Conservation (phyloP, 306 rosid species). For the Pyrus betulifolia region DNA sequence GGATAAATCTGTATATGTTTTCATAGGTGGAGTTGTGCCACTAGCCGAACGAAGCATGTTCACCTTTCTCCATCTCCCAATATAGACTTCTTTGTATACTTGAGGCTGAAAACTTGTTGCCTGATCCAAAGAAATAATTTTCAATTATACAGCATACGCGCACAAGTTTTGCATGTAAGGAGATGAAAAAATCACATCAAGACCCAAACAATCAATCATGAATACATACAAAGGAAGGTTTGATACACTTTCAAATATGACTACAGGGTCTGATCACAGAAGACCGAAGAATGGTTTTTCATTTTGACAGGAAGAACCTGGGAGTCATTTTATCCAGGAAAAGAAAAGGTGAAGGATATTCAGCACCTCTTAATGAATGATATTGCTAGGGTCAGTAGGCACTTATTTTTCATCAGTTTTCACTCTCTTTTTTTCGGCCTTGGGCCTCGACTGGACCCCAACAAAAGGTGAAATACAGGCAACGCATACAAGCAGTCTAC, state of each 20-base stretch:
- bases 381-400: background rate
- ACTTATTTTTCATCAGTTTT: background rate
- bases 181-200: background rate
- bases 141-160: slow-evolving; percentile 19
- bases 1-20: slow-evolving; percentile 75
- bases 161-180: background rate
- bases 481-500: background rate
- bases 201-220: background rate
- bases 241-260: background rate
- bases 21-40: slow-evolving; percentile 96
- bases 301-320: background rate
- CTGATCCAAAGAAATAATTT: slow-evolving; percentile 42
- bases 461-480: background rate
- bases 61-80: slow-evolving; percentile 97
- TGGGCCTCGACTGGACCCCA: background rate
- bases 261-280: background rate
- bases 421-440: background rate
- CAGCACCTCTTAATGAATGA: background rate
- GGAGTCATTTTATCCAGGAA: background rate
- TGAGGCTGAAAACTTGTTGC: slow-evolving; percentile 98
- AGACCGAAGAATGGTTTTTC: background rate
- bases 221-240: background rate
- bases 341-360: background rate
- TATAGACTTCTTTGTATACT: slow-evolving; percentile 68
- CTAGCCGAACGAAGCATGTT: slow-evolving; percentile 90